Conservation (phyloP, 1,284 basidiomycete species). For the Leccinum fallax region DNA sequence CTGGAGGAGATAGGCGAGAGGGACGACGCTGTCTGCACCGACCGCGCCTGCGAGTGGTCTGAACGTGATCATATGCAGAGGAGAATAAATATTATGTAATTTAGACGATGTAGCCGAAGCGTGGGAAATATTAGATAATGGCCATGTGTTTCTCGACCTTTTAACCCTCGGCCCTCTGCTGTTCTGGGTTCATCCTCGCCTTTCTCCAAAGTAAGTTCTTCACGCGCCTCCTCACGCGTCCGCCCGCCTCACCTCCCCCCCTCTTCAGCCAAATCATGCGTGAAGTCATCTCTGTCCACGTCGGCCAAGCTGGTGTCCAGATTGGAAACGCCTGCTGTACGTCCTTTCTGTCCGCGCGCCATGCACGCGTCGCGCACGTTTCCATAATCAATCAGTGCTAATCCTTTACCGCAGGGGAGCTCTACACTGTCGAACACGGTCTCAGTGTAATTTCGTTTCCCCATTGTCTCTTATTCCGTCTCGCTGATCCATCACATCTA, state of each 20-base stretch:
- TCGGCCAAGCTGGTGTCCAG: slow-evolving; percentile 95
- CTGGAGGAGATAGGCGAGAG: slow-evolving; percentile 86
- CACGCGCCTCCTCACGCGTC: slow-evolving; percentile 34
- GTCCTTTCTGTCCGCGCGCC: slow-evolving; percentile 37
- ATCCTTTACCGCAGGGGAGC: slow-evolving; percentile 72
- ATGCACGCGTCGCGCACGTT: slow-evolving; percentile 18
- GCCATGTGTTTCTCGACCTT: slow-evolving; percentile 37
- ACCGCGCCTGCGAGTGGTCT: slow-evolving; percentile 88
- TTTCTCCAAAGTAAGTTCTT: slow-evolving; percentile 30
- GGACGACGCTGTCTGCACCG: slow-evolving; percentile 62
- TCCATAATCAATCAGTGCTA: slow-evolving; percentile 12
- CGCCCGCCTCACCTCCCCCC: slow-evolving; percentile 4
- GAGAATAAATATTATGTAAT: slow-evolving; percentile 7
- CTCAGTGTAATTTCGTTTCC: slow-evolving; percentile 69
- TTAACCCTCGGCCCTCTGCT: slow-evolving; percentile 41
- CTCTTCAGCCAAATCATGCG: slow-evolving; percentile 55
- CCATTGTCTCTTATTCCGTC: background rate
- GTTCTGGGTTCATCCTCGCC: slow-evolving; percentile 34
- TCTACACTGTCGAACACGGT: slow-evolving; percentile 98
- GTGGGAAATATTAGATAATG: slow-evolving; percentile 42
- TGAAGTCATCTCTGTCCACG: slow-evolving; percentile 94
- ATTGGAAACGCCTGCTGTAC: slow-evolving; percentile 95
- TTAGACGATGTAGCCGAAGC: slow-evolving; percentile 14
- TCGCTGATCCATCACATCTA: slow-evolving; percentile 36
- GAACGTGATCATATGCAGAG: slow-evolving; percentile 70